Percentiles rank a stretch among this genome's conserved stretches.
phyloP scores from a whole-genome alignment of 2,329 filamentous ascomycete genomes.

The Pseudopyricularia javanii region DNA sequence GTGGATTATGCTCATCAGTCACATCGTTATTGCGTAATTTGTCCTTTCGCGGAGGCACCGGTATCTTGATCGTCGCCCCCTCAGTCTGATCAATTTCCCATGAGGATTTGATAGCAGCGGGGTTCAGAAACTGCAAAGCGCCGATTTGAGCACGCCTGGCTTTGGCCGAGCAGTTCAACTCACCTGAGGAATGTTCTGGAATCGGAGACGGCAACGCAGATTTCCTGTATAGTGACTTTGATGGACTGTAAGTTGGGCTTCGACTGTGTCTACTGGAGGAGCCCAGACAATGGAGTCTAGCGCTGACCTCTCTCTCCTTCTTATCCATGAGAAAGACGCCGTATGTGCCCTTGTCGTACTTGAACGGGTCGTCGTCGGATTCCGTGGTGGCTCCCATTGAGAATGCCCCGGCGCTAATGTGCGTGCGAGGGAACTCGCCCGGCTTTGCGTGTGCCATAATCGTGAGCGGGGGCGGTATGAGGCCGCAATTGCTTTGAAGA shows the following conservation, averaged over 20 bases:
- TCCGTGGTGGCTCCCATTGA: slow-evolving; percentile 17
- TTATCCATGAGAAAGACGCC: slow-evolving; percentile 22
- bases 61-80: background rate
- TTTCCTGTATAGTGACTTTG: slow-evolving; percentile 15
- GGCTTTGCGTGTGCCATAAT: slow-evolving; percentile 5
- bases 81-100: background rate
- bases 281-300: slow-evolving; percentile 20
- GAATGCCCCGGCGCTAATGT: slow-evolving; percentile 12
- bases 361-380: slow-evolving; percentile 30
- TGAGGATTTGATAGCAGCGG: background rate
- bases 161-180: background rate
- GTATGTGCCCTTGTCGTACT: slow-evolving; percentile 28
- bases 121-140: background rate
- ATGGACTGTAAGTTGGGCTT: slow-evolving; percentile 11
- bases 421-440: slow-evolving; percentile 3
- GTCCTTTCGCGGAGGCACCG: background rate
- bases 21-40: background rate
- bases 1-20: background rate
- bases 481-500: background rate
- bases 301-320: slow-evolving; percentile 30
- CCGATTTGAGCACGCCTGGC: background rate
- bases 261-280: slow-evolving; percentile 11
- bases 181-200: slow-evolving; percentile 4
- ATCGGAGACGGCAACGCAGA: slow-evolving; percentile 5
- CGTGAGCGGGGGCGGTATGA: slow-evolving; percentile 9